phyloP scores from a whole-genome alignment of 2,329 filamentous ascomycete genomes.

The Fusarium virguliforme region DNA sequence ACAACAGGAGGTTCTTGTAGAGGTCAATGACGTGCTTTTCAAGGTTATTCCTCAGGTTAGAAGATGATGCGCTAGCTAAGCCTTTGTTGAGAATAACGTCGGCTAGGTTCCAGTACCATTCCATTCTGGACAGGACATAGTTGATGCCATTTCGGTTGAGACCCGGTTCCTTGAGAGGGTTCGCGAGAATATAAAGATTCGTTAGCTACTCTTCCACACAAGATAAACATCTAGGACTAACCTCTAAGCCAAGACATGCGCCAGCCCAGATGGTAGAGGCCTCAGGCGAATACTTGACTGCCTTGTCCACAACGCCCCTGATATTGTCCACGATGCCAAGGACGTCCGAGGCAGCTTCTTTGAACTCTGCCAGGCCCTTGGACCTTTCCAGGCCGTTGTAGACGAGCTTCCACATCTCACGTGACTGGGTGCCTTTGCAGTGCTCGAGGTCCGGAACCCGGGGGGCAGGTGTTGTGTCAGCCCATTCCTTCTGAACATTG shows the following conservation, averaged over 20 bases:
- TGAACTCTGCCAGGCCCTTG: conserved; percentile 3
- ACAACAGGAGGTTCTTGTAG: conserved; percentile 60
- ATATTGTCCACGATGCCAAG: conserved; percentile 10
- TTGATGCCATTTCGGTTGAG: conserved; percentile 54
- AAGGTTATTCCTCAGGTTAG: conserved; percentile 45
- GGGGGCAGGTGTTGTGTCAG: background rate
- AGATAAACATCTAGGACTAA: conserved; percentile 24
- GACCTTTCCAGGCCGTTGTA: conserved; percentile 19
- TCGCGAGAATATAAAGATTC: conserved; percentile 52
- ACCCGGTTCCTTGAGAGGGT: conserved; percentile 47
- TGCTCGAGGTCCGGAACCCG: conserved; percentile 1
- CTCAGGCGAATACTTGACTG: conserved; percentile 52
- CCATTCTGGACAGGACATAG: conserved; percentile 57
- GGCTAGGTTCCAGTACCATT: conserved; percentile 58
- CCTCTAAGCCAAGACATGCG: conserved; percentile 56
- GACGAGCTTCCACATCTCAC: conserved; percentile 28
- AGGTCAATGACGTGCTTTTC: conserved; percentile 54
- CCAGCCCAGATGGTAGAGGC: conserved; percentile 58
- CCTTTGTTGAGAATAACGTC: conserved; percentile 51
- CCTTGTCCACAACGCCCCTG: conserved; percentile 28
- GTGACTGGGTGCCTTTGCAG: background rate
- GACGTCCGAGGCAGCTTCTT: conserved; percentile 7
- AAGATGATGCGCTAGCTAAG: conserved; percentile 26
- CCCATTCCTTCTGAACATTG: conserved; percentile 19
- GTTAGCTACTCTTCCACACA: background rate